Percentiles rank a stretch among this genome's conserved stretches.
Evolutionary conservation across 2,329 filamentous ascomycete genomes (phyloP).

Genomic region (Arthrobotrys entomopaga): DNA sequence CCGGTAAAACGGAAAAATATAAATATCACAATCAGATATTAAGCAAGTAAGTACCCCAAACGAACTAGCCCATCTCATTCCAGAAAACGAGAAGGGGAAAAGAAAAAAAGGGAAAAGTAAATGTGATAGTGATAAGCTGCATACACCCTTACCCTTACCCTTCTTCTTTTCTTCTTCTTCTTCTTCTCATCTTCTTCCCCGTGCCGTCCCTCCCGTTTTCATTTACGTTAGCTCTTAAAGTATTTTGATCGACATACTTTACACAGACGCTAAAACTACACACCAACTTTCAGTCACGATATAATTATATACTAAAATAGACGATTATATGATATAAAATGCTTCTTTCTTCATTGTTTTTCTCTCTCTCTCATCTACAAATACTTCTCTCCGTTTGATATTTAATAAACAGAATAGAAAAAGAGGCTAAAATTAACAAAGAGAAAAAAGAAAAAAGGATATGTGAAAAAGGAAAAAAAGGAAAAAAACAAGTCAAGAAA

Average conservation of each 20-base stretch:
- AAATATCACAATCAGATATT: too few species aligned
- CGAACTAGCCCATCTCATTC: too few species aligned
- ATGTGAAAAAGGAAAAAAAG: neutral
- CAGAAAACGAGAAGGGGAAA: too few species aligned
- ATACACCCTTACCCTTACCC: neutral
- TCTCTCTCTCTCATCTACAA: neutral
- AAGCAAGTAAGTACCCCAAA: too few species aligned
- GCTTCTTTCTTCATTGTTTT: neutral
- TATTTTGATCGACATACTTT: too few species aligned
- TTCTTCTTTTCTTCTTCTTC: neutral
- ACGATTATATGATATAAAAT: too few species aligned
- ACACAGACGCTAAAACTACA: too few species aligned
- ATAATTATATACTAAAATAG: too few species aligned
- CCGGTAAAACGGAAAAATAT: too few species aligned
- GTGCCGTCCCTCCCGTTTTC: neutral
- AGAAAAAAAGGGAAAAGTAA: too few species aligned
- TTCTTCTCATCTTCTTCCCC: neutral
- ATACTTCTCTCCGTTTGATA: neutral
- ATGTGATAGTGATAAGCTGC: too few species aligned
- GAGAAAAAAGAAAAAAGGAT: neutral
- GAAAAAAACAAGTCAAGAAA: neutral
- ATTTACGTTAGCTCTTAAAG: neutral
- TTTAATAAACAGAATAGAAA: slow-evolving; percentile 1
- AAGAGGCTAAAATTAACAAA: neutral
- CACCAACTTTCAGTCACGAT: too few species aligned